These are phyloP conservation scores for Panellus pusillus DNA, from an alignment of 768 basidiomycete species.

Conservation along the genomic window DNA sequence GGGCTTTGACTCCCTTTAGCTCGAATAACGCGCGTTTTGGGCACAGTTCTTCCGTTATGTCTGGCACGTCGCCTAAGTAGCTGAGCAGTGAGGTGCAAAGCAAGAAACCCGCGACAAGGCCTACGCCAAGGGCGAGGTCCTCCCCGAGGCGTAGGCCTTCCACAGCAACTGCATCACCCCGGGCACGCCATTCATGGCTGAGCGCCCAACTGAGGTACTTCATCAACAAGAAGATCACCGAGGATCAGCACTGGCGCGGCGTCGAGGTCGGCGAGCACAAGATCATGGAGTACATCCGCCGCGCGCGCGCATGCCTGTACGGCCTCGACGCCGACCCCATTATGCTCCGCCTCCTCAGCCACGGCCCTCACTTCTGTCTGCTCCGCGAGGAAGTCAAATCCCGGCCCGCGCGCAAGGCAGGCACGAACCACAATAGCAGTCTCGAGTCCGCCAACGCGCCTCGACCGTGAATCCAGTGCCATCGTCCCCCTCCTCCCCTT, in stretches of 20 bases:
- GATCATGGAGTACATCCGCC: constrained; percentile 98
- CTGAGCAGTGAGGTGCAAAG: too few species aligned
- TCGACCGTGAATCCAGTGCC: constrained; percentile 90
- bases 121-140: constrained; percentile 80
- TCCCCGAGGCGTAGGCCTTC: constrained; percentile 96
- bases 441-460: constrained; percentile 83
- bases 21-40: constrained; percentile 2
- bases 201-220: constrained; percentile 94
- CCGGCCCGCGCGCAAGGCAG: constrained; percentile 78
- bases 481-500: constrained; percentile 70
- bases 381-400: constrained; percentile 98
- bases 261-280: constrained; percentile 98
- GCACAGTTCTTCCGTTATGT: constrained; percentile 92
- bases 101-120: constrained; percentile 87
- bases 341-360: constrained; percentile 95
- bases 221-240: constrained; percentile 95
- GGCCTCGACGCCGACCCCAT: constrained; percentile 98
- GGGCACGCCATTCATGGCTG: constrained; percentile 97
- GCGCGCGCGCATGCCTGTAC: constrained; percentile 93
- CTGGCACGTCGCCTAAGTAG: too few species aligned
- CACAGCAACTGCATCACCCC: constrained; percentile 99
- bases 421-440: constrained; percentile 45
- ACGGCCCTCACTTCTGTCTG: constrained; percentile 98
- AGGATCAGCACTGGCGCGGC: constrained; percentile 93
- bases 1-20: not conserved